Evolutionary conservation across 352 stramenopile genomes (phyloP).

Genomic region (Globisporangium canariense): DNA sequence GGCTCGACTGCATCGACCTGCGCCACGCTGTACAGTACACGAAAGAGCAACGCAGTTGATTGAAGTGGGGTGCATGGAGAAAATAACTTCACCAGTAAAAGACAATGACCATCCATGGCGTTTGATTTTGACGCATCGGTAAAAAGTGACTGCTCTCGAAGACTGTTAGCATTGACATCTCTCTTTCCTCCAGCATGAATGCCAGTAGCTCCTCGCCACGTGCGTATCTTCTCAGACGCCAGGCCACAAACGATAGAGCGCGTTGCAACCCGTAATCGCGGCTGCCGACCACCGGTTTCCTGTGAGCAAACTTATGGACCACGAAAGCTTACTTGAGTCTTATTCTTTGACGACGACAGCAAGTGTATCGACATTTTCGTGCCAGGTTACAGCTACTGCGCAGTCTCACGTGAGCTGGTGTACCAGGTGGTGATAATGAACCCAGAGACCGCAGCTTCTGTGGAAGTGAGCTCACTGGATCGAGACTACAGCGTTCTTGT

Average conservation of each 20-base stretch:
- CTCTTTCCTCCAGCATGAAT: no score
- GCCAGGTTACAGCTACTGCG: not conserved
- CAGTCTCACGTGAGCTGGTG: not conserved
- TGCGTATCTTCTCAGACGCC: no score
- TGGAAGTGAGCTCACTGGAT: not conserved
- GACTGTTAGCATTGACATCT: not conserved
- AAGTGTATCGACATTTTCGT: slow-evolving; percentile 1
- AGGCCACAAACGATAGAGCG: no score
- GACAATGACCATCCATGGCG: not conserved
- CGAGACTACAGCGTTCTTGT: slow-evolving; percentile 2
- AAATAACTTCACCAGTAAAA: not conserved
- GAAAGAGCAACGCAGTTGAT: slow-evolving; percentile 1
- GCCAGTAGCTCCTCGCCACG: no score
- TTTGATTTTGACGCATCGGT: not conserved
- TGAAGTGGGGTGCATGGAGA: not conserved
- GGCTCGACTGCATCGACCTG: slow-evolving; percentile 62
- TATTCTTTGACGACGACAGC: not conserved
- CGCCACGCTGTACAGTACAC: slow-evolving; percentile 46
- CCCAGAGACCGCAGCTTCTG: not conserved
- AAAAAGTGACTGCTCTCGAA: not conserved
- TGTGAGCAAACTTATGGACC: no score
- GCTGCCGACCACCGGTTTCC: not conserved
- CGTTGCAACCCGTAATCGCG: not conserved
- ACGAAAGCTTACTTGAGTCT: no score
- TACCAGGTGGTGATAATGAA: not conserved